phyloP scores from a whole-genome alignment of 192 early-diverging fungal genomes.

The Coemansia reversa region DNA sequence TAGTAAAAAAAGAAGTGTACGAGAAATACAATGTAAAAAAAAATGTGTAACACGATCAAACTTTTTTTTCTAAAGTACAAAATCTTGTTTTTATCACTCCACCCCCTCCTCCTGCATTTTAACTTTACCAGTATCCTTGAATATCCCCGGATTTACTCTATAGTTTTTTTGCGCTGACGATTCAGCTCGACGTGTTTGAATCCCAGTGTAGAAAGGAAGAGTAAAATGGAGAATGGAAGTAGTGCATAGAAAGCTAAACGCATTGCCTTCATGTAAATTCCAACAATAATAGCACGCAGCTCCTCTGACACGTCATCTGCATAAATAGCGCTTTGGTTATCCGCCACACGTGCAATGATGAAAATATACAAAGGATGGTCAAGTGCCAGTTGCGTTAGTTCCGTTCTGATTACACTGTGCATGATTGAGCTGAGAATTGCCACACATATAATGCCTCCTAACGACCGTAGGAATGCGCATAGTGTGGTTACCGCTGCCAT shows the following conservation, averaged over 20 bases:
- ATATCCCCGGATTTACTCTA: constrained; percentile 10
- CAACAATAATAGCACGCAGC: constrained; percentile 34
- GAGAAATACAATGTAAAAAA: no score
- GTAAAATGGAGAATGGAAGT: constrained; percentile 50
- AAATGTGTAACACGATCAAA: no score
- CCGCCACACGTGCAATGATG: constrained; percentile 42
- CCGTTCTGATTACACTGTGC: constrained; percentile 33
- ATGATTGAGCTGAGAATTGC: constrained; percentile 49
- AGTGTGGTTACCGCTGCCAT: constrained; percentile 76
- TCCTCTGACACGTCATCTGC: constrained; percentile 25
- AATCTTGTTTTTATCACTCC: neutral
- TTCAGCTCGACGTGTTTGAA: constrained; percentile 46
- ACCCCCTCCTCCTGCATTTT: no score
- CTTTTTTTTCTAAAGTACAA: no score
- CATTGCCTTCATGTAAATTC: constrained; percentile 56
- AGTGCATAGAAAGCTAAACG: constrained; percentile 56
- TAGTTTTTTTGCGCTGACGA: constrained; percentile 38
- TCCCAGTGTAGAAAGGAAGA: constrained; percentile 26
- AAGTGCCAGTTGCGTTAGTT: constrained; percentile 49
- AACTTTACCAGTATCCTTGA: no score
- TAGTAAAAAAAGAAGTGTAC: neutral
- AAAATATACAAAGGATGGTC: constrained; percentile 30
- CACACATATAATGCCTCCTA: constrained; percentile 48
- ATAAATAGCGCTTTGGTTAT: constrained; percentile 56
- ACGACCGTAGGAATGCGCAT: constrained; percentile 59